Percentiles rank a stretch among this genome's conserved stretches.
Evolutionary conservation across 768 basidiomycete genomes (phyloP).

Genomic region (Tylopilus intermedius): DNA sequence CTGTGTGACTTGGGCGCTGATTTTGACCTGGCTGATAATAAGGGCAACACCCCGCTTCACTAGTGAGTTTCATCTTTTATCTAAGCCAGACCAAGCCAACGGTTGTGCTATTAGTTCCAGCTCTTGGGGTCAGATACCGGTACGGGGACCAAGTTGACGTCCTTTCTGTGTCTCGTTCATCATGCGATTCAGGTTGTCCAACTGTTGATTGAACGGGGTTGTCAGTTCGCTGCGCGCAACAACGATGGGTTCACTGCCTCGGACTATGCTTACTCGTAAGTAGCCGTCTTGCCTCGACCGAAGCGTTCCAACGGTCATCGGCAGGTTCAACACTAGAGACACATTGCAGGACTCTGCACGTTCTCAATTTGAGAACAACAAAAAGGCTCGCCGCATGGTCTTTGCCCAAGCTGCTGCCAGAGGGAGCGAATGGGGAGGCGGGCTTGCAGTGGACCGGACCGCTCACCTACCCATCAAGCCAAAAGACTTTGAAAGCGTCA

Average conservation of each 20-base stretch:
- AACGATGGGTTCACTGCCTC: slow-evolving; percentile 88
- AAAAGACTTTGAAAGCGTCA: slow-evolving; percentile 35
- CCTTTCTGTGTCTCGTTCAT: slow-evolving; percentile 11
- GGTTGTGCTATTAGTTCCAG: slow-evolving; percentile 55
- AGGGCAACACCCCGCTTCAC: slow-evolving; percentile 89
- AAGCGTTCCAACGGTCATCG: slow-evolving; percentile 1
- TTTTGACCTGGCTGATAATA: slow-evolving; percentile 77
- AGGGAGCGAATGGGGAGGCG: slow-evolving; percentile 56
- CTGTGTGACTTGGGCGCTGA: slow-evolving; percentile 89
- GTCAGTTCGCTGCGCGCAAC: slow-evolving; percentile 77
- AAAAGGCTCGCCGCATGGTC: slow-evolving; percentile 64
- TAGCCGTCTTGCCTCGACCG: neutral
- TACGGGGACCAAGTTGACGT: slow-evolving; percentile 33
- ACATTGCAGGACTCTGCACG: slow-evolving; percentile 79
- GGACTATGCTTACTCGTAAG: slow-evolving; percentile 74
- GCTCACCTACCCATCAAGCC: slow-evolving; percentile 45
- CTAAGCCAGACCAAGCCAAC: slow-evolving; percentile 5
- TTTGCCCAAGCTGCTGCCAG: slow-evolving; percentile 69
- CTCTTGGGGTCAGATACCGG: slow-evolving; percentile 80
- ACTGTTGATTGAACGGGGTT: slow-evolving; percentile 83
- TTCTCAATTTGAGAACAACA: slow-evolving; percentile 73
- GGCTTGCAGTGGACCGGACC: slow-evolving; percentile 38
- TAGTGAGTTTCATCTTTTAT: slow-evolving; percentile 53
- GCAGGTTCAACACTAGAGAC: slow-evolving; percentile 68
- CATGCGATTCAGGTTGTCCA: slow-evolving; percentile 58